phyloP scores from a whole-genome alignment of 2,329 filamentous ascomycete genomes.

The Botrytis galanthina region DNA sequence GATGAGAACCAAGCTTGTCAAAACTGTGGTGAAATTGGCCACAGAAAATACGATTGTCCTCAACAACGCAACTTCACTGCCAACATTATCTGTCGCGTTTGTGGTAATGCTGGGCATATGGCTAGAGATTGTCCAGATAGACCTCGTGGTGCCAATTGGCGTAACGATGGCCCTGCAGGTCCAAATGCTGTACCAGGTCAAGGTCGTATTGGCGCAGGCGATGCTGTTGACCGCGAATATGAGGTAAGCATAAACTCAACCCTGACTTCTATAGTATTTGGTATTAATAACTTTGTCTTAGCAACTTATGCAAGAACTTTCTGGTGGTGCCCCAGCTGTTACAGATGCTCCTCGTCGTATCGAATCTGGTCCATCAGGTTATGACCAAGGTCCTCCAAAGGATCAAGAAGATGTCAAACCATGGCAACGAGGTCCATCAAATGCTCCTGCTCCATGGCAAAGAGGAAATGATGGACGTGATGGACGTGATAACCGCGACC shows the following conservation, averaged over 20 bases:
- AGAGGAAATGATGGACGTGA: conserved; percentile 42
- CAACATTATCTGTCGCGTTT: conserved; percentile 97
- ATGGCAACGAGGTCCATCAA: conserved; percentile 84
- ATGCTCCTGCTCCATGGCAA: conserved; percentile 79
- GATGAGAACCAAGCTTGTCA: conserved; percentile 99
- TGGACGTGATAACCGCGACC: conserved; percentile 28
- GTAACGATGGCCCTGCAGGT: conserved; percentile 64
- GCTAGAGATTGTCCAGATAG: conserved; percentile 93
- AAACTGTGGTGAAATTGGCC: conserved; percentile 98
- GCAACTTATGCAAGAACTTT: conserved; percentile 98
- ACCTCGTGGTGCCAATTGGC: conserved; percentile 79
- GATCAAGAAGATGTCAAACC: conserved; percentile 65
- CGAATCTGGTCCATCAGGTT: conserved; percentile 71
- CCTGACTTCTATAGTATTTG: not conserved
- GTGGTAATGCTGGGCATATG: conserved; percentile 97
- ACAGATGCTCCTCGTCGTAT: conserved; percentile 72
- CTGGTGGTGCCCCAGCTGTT: conserved; percentile 62
- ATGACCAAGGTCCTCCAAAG: conserved; percentile 48
- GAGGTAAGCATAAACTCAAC: conserved; percentile 62
- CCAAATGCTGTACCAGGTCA: conserved; percentile 48
- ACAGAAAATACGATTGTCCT: conserved; percentile 97
- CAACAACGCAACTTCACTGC: conserved; percentile 98
- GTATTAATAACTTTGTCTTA: conserved; percentile 45
- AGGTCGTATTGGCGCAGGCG: conserved; percentile 68
- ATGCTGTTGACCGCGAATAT: conserved; percentile 90